A percentile compares a stretch with the other conserved stretches of the same genome.
Evolutionary conservation across 2,329 filamentous ascomycete species (phyloP).

Genomic region (Fusarium nodosum): DNA sequence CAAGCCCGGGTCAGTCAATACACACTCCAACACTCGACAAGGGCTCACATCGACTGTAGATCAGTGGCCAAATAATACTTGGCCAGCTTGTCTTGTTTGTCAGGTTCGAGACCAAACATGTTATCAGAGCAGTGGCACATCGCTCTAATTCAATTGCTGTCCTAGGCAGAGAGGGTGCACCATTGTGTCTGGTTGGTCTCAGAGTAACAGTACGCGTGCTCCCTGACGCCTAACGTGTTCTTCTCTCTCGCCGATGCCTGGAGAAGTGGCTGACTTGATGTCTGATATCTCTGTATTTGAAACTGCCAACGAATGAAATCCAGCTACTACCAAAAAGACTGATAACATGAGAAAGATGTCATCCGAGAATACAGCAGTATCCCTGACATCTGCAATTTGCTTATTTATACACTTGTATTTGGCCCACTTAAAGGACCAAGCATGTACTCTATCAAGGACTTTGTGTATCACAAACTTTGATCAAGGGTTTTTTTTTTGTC

Average conservation of each 20-base stretch:
- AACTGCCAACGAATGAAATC: conserved; percentile 14
- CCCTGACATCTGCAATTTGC: not conserved
- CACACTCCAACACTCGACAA: conserved; percentile 9
- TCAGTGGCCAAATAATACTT: conserved; percentile 16
- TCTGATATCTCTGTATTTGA: conserved; percentile 4
- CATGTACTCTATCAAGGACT: conserved; percentile 31
- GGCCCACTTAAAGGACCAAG: conserved; percentile 22
- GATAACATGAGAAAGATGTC: conserved; percentile 20
- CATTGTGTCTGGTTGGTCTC: conserved; percentile 10
- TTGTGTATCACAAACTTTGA: conserved; percentile 21
- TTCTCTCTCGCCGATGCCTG: not conserved
- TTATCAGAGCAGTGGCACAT: conserved; percentile 2
- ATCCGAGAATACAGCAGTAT: conserved; percentile 13
- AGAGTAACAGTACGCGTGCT: conserved; percentile 25
- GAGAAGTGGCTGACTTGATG: not conserved
- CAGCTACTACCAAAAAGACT: not conserved
- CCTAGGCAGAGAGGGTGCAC: conserved; percentile 15
- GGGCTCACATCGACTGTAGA: conserved; percentile 1
- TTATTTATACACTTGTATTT: conserved; percentile 26
- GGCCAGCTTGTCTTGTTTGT: conserved; percentile 25
- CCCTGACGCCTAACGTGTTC: conserved; percentile 15
- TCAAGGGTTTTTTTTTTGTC: not conserved
- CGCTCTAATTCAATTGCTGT: conserved; percentile 13
- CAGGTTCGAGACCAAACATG: conserved; percentile 5
- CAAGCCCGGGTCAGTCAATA: conserved; percentile 12